Evolutionary conservation across 176 grass and related monocot species (phyloP).

Genomic region (Guadua angustifolia): DNA sequence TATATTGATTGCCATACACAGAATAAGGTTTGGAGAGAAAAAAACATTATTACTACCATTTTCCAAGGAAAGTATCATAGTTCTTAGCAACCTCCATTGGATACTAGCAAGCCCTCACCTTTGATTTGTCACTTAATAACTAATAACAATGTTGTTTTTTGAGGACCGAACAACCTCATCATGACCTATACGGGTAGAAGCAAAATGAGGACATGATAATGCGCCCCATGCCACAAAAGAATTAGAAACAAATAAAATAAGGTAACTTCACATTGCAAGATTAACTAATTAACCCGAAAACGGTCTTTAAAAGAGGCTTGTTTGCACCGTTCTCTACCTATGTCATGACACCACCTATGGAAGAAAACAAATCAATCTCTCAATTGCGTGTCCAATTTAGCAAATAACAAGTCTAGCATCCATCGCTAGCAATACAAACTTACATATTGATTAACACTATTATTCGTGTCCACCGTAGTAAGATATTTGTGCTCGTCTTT

Average conservation of each 20-base stretch:
- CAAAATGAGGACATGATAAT: constrained; percentile 15
- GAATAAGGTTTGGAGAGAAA: constrained; percentile 18
- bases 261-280: constrained; percentile 6
- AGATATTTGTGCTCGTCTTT: too few relatives aligned
- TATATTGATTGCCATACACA: constrained; percentile 8
- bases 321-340: constrained; percentile 99
- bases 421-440: constrained; percentile 42
- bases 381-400: constrained; percentile 22
- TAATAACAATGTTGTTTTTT: constrained; percentile 92
- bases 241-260: constrained; percentile 1
- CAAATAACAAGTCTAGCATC: constrained; percentile 24
- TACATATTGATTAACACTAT: constrained; percentile 99
- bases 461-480: too few relatives aligned
- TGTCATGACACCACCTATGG: constrained; percentile 98
- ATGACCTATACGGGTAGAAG: constrained; percentile 70
- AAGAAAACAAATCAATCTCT: constrained; percentile 37
- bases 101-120: constrained; percentile 47
- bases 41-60: constrained; percentile 29
- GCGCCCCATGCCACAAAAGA: neutral
- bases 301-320: constrained; percentile 98
- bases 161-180: constrained; percentile 98
- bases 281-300: constrained; percentile 74
- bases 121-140: constrained; percentile 99
- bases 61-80: neutral
- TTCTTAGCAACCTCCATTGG: constrained; percentile 24